phyloP scores from a whole-genome alignment of 2,329 filamentous ascomycete species.

The Alternaria incomplexa region DNA sequence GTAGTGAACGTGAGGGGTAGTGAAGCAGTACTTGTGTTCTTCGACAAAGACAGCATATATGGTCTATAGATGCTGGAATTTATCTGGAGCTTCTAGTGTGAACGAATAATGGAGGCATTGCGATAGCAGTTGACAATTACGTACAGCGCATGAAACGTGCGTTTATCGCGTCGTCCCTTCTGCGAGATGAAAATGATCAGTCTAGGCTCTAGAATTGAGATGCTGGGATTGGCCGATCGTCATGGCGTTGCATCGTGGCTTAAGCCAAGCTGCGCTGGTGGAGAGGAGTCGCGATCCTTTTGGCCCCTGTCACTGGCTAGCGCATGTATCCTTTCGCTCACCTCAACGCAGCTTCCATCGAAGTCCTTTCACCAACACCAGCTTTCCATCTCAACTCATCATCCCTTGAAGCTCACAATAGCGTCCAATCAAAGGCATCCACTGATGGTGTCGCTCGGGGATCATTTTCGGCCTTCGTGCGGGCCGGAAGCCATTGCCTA shows the following conservation, averaged over 20 bases:
- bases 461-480: neutral
- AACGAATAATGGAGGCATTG: neutral
- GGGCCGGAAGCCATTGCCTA: neutral
- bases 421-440: neutral
- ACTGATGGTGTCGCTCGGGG: neutral
- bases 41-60: slow-evolving; percentile 6
- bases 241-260: neutral
- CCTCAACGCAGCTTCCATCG: neutral
- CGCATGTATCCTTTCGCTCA: neutral
- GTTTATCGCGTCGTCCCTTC: neutral
- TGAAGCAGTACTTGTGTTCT: slow-evolving; percentile 13
- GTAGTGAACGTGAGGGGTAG: slow-evolving; percentile 7
- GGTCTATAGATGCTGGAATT: neutral
- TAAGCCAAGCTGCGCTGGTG: neutral
- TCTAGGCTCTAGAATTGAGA: neutral
- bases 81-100: neutral
- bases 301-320: neutral
- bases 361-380: neutral
- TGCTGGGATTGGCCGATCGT: neutral
- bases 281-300: neutral
- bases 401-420: neutral
- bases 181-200: neutral
- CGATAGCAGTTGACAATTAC: neutral
- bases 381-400: neutral
- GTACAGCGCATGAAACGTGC: neutral